Evolutionary conservation across 176 grass and related monocot genomes (phyloP), one percentile per base, ranked within the genome.

Genomic region (Oryza rufipogon): DNA sequence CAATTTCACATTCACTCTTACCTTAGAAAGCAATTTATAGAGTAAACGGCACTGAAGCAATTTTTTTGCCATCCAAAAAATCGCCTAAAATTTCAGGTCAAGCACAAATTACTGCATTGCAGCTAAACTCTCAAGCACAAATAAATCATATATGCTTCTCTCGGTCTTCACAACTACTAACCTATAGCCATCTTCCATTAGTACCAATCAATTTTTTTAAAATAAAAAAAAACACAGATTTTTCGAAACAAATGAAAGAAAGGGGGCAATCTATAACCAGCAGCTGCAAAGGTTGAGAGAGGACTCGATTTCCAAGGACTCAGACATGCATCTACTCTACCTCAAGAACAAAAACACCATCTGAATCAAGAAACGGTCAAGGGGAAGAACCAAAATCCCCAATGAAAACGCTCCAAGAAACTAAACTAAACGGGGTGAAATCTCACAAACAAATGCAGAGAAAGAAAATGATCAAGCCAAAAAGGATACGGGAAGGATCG

Each of bases 231-330:
- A 6, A 39, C 5, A 32, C 30, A 32, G 8, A 9, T 10, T 44
- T 44, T 44, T 34, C 22, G 8, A 33, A 70, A 26, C n/a, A 5
- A 64, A 65, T 6, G 7, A 64, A 39, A 44, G 32, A 71, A 71
- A 58, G 3, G 33, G 13, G 5, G 0, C 11, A 61, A 70, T 61
- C 45, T 30, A 14, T 7, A 6, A 23, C 9, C 61, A 13, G 78
- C 17, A 71, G 13, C 34, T 23, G 48, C 9, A 26, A 10, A 51
- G 17, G 14, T 46, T 16, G 15, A 49, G 30, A 13, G 7, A 67
- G 44, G 33, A 68, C 76, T 76, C 64, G 46, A 56, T 76, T 69
- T 76, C 44, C 48, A 78, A 63, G 36, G 64, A 22, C 15, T 60
- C 16, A 6, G 30, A 48, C 67, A 64, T 48, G 39, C 6, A 49